These are phyloP conservation scores for Phytophthora meadii DNA, from an alignment of 352 stramenopile species.

Conservation along the genomic window DNA sequence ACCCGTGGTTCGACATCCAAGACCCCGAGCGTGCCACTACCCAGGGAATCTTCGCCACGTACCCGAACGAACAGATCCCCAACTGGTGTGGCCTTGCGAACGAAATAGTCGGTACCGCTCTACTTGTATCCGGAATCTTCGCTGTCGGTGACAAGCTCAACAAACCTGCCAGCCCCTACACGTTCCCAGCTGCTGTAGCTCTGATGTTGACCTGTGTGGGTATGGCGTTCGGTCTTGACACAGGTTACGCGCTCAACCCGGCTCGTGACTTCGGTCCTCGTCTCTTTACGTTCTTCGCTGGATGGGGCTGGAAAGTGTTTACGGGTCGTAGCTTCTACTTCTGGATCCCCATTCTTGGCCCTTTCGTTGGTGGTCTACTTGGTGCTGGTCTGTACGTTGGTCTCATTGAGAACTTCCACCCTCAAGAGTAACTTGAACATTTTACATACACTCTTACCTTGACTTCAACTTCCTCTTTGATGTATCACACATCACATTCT, in stretches of 20 bases:
- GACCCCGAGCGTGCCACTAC: slow-evolving; percentile 48
- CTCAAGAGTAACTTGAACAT: slow-evolving; percentile 27
- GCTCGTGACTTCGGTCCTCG: slow-evolving; percentile 55
- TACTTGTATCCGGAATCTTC: slow-evolving; percentile 52
- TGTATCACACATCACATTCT: background rate
- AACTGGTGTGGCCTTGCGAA: slow-evolving; percentile 47
- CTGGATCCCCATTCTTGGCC: slow-evolving; percentile 52
- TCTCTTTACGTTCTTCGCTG: slow-evolving; percentile 51
- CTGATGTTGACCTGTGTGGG: slow-evolving; percentile 43
- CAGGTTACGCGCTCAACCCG: slow-evolving; percentile 49
- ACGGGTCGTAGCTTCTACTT: slow-evolving; percentile 40
- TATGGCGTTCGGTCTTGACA: slow-evolving; percentile 46
- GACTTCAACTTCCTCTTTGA: slow-evolving; percentile 1
- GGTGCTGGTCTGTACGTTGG: slow-evolving; percentile 40
- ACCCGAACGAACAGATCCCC: slow-evolving; percentile 51
- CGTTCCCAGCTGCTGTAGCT: slow-evolving; percentile 37
- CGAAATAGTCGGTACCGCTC: slow-evolving; percentile 52
- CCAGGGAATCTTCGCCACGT: slow-evolving; percentile 53
- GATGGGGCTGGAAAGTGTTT: slow-evolving; percentile 51
- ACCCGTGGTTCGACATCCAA: slow-evolving; percentile 51
- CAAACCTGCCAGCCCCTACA: slow-evolving; percentile 43
- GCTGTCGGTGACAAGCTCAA: slow-evolving; percentile 50
- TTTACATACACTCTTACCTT: background rate
- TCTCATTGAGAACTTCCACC: slow-evolving; percentile 47
- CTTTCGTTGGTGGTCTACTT: slow-evolving; percentile 42